Evolutionary conservation across 1,139 yeast species (phyloP), one percentile per base, ranked within the genome.

Genomic region (Geotrichum fermentans): DNA sequence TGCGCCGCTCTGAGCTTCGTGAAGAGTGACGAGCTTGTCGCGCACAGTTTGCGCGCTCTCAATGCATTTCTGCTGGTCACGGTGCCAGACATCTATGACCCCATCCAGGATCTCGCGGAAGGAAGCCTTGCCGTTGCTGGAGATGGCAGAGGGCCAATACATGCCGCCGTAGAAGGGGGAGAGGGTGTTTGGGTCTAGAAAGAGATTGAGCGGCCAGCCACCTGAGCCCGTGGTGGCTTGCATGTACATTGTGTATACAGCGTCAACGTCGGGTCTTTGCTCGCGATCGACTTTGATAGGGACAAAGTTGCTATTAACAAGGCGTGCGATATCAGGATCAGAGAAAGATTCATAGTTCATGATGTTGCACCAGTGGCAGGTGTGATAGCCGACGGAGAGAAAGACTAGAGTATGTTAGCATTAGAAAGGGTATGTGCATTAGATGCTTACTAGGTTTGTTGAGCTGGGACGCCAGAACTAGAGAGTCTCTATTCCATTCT

Each of bases 191-290:
- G 73, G 73, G 1, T 62, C 61, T 46, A 69, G 55, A 49, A 69
- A 67, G 5, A 65, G 69, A 50, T 68, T 69, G 45, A 69, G 53
- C 1, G 73, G 73, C 73, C 73, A 69, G n/a, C 73, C 73, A 13
- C 72, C 70, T 3, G 60, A 61, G n/a, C 71, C 72, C 14, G 57
- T 55, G 3, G 67, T 61, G 7, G 66, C 70, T 52, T 69, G 72
- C 35, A 69, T 56, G 51, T 65, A 69, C 64, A 65, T 61, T 65
- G 65, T 65, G 52, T 69, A 68, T 8, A 68, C 64, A 8, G 66
- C 56, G 48, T 68, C 73, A 24, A 69, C 56, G 50, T 67, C 73
- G 5, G 72, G 72, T 10, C 70, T 63, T 44, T 67, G 69, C 44
- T 69, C 72, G 16, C 68, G 61, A 51, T 69, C 72, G 43, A 69